Evolutionary conservation across 345 rosid genomes (phyloP).

Genomic region (Erodium maritimum): DNA sequence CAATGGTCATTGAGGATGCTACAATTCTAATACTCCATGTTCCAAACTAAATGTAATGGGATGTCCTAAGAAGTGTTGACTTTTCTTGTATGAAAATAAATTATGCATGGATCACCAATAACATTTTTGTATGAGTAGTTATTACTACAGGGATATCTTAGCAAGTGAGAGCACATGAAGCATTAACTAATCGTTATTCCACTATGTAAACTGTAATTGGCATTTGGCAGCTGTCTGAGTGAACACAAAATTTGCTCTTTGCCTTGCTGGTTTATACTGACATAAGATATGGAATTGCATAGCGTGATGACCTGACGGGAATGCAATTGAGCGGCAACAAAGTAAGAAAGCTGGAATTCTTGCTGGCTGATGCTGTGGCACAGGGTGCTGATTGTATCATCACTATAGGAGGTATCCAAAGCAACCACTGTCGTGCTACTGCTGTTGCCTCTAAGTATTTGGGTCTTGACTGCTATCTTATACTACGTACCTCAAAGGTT

Average conservation of each 20-base stretch:
- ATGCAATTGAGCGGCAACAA: conserved; percentile 94
- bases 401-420: conserved; percentile 86
- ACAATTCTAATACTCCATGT: too few relatives aligned
- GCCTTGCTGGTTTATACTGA: not conserved
- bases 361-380: conserved; percentile 75
- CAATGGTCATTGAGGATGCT: not conserved
- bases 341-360: conserved; percentile 74
- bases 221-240: not conserved
- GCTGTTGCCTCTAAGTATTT: conserved; percentile 83
- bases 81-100: too few relatives aligned
- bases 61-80: too few relatives aligned
- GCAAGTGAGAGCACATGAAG: too few relatives aligned
- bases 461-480: conserved; percentile 56
- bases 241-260: not conserved
- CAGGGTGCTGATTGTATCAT: conserved; percentile 75
- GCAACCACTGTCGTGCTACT: conserved; percentile 92
- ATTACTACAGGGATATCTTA: too few relatives aligned
- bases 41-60: too few relatives aligned
- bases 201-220: too few relatives aligned
- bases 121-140: too few relatives aligned
- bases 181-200: too few relatives aligned
- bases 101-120: too few relatives aligned
- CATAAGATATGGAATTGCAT: not conserved
- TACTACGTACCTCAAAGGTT: conserved; percentile 78
- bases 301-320: conserved; percentile 84